phyloP scores from a whole-genome alignment of 331 rosid species.

The Telfairia occidentalis region DNA sequence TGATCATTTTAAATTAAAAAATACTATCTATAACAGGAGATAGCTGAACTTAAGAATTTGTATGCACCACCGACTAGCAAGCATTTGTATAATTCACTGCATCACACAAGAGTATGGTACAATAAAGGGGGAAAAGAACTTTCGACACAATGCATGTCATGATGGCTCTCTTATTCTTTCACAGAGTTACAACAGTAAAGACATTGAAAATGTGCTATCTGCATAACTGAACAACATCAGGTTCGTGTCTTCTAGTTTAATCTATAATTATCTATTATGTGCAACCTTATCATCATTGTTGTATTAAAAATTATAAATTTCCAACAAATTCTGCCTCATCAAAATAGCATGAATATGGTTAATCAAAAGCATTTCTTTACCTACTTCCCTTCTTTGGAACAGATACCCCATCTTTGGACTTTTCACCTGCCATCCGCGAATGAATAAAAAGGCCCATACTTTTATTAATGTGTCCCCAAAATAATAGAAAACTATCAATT shows the following conservation, averaged over 20 bases:
- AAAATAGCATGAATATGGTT: constrained; percentile 60
- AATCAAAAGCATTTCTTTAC: constrained; percentile 98
- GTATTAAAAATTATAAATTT: constrained; percentile 20
- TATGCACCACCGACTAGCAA: background rate
- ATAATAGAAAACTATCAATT: constrained; percentile 48
- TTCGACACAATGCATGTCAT: background rate
- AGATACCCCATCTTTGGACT: constrained; percentile 99
- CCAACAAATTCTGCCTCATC: constrained; percentile 42
- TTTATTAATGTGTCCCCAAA: constrained; percentile 71
- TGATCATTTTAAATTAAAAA: background rate
- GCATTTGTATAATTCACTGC: background rate
- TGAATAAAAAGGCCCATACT: constrained; percentile 97
- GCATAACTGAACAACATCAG: background rate
- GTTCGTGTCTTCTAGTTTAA: background rate
- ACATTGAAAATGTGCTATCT: background rate
- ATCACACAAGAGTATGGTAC: background rate
- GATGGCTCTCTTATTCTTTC: background rate
- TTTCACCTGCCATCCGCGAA: constrained; percentile 99
- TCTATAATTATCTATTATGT: background rate
- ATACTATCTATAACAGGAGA: background rate
- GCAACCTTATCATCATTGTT: constrained; percentile 23
- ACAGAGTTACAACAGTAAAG: background rate
- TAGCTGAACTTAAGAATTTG: background rate
- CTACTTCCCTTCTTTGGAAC: constrained; percentile 99
- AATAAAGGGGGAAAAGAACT: background rate